Percentiles rank a stretch among this genome's conserved stretches.
Evolutionary conservation across 306 rosid species (phyloP).

Genomic region (Prunus mume): DNA sequence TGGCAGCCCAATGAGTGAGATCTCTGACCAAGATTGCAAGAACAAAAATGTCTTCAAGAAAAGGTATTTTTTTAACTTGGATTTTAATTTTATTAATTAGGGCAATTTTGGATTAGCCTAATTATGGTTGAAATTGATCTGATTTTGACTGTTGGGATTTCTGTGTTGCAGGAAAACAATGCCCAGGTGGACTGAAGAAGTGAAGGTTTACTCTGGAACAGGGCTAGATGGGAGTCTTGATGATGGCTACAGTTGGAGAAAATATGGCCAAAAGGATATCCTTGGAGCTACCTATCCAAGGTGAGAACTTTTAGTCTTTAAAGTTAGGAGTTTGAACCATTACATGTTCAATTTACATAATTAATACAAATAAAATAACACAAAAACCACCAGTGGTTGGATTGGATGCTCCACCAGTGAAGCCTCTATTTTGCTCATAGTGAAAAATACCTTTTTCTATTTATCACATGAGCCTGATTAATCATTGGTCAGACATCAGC

Average conservation of each 20-base stretch:
- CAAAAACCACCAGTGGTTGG: neutral
- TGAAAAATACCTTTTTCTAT: neutral
- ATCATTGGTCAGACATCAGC: neutral
- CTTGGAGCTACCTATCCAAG: slow-evolving; percentile 81
- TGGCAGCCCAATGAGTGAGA: slow-evolving; percentile 43
- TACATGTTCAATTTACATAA: too few species aligned
- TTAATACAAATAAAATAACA: neutral
- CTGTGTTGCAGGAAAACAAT: slow-evolving; percentile 50
- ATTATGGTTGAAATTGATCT: neutral
- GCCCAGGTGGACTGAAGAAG: slow-evolving; percentile 52
- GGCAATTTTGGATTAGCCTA: neutral
- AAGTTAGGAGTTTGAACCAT: neutral
- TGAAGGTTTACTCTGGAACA: slow-evolving; percentile 47
- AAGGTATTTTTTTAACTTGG: slow-evolving; percentile 36
- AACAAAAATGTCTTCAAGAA: slow-evolving; percentile 54
- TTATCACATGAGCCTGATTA: neutral
- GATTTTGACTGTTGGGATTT: slow-evolving; percentile 10
- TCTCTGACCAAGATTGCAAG: slow-evolving; percentile 35
- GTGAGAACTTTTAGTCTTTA: slow-evolving; percentile 27
- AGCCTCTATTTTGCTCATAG: neutral
- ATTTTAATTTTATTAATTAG: neutral
- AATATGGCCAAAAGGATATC: slow-evolving; percentile 87
- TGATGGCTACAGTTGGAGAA: slow-evolving; percentile 90
- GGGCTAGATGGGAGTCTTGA: slow-evolving; percentile 41
- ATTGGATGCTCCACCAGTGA: neutral